Evolutionary conservation across 1,284 basidiomycete genomes (phyloP).

Genomic region (Apiotrichum gamsii): DNA sequence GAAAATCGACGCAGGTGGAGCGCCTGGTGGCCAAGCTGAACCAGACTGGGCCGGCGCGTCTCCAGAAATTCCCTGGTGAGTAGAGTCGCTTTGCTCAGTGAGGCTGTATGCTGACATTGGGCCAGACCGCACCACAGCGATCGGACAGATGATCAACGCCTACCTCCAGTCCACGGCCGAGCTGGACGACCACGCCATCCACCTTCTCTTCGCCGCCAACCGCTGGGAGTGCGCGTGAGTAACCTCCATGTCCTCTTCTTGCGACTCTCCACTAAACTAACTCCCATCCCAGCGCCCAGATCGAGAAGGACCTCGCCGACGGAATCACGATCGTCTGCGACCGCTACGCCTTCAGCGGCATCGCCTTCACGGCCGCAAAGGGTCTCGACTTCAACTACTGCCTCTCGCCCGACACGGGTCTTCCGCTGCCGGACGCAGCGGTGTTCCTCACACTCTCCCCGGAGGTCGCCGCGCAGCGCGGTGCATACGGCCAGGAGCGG

Average conservation of each 20-base stretch:
- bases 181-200: constrained; percentile 84
- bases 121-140: constrained; percentile 81
- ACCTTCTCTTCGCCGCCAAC: constrained; percentile 93
- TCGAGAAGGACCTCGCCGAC: constrained; percentile 56
- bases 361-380: constrained; percentile 89
- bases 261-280: neutral
- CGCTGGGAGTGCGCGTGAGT: constrained; percentile 89
- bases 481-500: constrained; percentile 83
- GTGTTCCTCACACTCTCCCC: constrained; percentile 81
- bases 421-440: constrained; percentile 83
- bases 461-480: constrained; percentile 63
- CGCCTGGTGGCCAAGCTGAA: constrained; percentile 55
- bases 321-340: constrained; percentile 82
- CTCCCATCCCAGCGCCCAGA: constrained; percentile 54
- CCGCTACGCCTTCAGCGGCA: constrained; percentile 93
- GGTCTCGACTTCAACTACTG: constrained; percentile 68
- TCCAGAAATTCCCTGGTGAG: constrained; percentile 79
- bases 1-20: constrained; percentile 79
- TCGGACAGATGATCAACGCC: constrained; percentile 87
- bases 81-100: neutral
- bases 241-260: neutral
- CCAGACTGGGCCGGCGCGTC: constrained; percentile 39
- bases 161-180: constrained; percentile 80
- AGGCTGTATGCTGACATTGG: neutral
- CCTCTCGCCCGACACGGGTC: constrained; percentile 69